phyloP scores from a whole-genome alignment of 1,284 basidiomycete species.

The Moesziomyces sp. region DNA sequence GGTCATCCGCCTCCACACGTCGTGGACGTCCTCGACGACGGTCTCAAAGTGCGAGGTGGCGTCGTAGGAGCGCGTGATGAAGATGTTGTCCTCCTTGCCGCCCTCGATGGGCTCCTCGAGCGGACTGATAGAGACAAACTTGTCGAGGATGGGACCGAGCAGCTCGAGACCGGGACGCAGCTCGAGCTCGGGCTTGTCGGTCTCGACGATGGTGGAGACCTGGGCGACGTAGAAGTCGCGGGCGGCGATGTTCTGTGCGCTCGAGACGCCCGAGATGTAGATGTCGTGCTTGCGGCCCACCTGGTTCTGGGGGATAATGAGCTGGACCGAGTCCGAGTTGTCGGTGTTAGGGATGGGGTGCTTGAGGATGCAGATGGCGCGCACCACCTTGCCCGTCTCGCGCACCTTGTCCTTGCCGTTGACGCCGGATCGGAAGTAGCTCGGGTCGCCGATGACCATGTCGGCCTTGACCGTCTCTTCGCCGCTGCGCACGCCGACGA shows the following conservation, averaged over 20 bases:
- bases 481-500: constrained; percentile 89
- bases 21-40: constrained; percentile 70
- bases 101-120: constrained; percentile 88
- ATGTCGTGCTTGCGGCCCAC: constrained; percentile 95
- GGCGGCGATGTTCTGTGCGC: constrained; percentile 96
- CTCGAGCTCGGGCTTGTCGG: constrained; percentile 89
- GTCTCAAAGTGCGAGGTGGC: constrained; percentile 99
- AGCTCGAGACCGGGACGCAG: constrained; percentile 90
- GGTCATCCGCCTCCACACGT: constrained; percentile 65
- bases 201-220: constrained; percentile 98
- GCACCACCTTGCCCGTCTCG: constrained; percentile 92
- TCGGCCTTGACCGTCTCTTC: constrained; percentile 96
- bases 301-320: constrained; percentile 99
- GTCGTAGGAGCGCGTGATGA: constrained; percentile 97
- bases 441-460: constrained; percentile 97
- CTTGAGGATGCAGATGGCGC: constrained; percentile 97
- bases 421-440: constrained; percentile 83
- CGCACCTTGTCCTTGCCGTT: constrained; percentile 77
- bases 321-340: constrained; percentile 87
- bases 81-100: constrained; percentile 86
- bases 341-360: constrained; percentile 98
- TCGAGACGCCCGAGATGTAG: constrained; percentile 96
- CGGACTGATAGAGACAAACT: constrained; percentile 92
- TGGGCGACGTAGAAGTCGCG: constrained; percentile 95
- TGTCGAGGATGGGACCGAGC: constrained; percentile 92